These are phyloP conservation scores for Penicillium sp. DNA, from an alignment of 2,329 filamentous ascomycete genomes.

Conservation along the genomic window DNA sequence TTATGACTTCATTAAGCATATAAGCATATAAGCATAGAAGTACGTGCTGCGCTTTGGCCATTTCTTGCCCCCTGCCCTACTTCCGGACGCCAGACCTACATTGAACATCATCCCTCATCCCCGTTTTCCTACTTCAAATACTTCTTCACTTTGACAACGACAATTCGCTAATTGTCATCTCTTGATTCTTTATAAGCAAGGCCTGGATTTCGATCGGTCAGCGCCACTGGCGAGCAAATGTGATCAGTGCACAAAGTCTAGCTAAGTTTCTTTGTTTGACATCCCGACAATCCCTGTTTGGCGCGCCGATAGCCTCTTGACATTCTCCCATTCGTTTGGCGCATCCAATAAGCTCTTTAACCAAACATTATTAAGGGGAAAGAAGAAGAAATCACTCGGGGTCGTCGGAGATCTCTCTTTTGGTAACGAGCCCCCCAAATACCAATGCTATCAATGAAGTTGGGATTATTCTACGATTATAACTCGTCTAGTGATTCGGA, in stretches of 20 bases:
- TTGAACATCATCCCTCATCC: background rate
- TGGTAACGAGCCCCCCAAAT: background rate
- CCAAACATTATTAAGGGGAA: background rate
- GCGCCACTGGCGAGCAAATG: constrained; percentile 1
- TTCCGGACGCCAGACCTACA: background rate
- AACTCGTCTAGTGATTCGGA: background rate
- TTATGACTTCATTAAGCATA: background rate
- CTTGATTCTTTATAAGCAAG: background rate
- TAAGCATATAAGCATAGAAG: background rate
- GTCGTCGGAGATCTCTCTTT: background rate
- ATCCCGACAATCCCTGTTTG: constrained; percentile 7
- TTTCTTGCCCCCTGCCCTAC: background rate
- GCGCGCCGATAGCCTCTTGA: constrained; percentile 1
- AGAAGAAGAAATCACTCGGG: background rate
- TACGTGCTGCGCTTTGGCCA: background rate
- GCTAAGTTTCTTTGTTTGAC: constrained; percentile 10
- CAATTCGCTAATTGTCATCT: background rate
- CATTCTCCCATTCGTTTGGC: background rate
- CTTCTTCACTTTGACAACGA: background rate
- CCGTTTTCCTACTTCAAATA: background rate
- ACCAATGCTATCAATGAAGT: background rate
- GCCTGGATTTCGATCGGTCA: background rate
- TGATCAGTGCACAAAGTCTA: background rate
- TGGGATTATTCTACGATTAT: background rate
- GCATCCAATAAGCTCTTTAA: background rate